Percentiles rank a stretch among this genome's conserved stretches.
Conservation (phyloP, 345 rosid genomes). For the Moricandia arvensis region DNA sequence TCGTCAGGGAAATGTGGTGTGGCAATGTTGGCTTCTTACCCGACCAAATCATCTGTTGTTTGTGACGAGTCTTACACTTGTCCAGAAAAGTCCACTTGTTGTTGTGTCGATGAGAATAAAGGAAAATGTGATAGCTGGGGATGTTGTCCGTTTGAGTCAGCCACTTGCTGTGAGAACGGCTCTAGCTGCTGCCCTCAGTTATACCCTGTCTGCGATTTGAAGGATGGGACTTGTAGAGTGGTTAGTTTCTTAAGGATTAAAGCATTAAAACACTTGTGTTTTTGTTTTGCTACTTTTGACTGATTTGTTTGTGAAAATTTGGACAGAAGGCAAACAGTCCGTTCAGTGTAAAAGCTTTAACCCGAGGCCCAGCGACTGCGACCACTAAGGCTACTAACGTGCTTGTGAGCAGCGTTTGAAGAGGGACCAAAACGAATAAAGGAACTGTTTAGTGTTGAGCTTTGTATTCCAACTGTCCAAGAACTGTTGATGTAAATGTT, state of each 20-base stretch:
- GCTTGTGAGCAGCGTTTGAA: slow-evolving; percentile 33
- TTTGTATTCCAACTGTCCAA: too few relatives aligned
- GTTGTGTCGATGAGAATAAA: slow-evolving; percentile 55
- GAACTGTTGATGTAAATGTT: too few relatives aligned
- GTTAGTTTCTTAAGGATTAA: slow-evolving; percentile 40
- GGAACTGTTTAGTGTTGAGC: too few relatives aligned
- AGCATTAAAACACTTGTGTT: not conserved
- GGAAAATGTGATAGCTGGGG: slow-evolving; percentile 78
- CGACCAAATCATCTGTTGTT: slow-evolving; percentile 24
- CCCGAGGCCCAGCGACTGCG: slow-evolving; percentile 48
- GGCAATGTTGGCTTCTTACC: not conserved
- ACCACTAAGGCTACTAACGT: slow-evolving; percentile 27
- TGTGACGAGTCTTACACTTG: slow-evolving; percentile 62
- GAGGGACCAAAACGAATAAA: not conserved
- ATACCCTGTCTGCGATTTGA: slow-evolving; percentile 66
- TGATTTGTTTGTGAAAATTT: slow-evolving; percentile 5
- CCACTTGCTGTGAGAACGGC: slow-evolving; percentile 76
- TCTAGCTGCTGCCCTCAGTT: slow-evolving; percentile 81
- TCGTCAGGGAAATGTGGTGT: not conserved
- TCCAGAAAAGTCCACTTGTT: slow-evolving; percentile 54
- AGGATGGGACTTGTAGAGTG: slow-evolving; percentile 63
- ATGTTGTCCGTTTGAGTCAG: slow-evolving; percentile 80
- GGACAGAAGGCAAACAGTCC: slow-evolving; percentile 64
- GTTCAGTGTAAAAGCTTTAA: slow-evolving; percentile 50
- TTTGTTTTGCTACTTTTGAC: not conserved